These are phyloP conservation scores for Gracilariopsis chorda DNA, from an alignment of 23 red algal species.

Conservation along the genomic window DNA sequence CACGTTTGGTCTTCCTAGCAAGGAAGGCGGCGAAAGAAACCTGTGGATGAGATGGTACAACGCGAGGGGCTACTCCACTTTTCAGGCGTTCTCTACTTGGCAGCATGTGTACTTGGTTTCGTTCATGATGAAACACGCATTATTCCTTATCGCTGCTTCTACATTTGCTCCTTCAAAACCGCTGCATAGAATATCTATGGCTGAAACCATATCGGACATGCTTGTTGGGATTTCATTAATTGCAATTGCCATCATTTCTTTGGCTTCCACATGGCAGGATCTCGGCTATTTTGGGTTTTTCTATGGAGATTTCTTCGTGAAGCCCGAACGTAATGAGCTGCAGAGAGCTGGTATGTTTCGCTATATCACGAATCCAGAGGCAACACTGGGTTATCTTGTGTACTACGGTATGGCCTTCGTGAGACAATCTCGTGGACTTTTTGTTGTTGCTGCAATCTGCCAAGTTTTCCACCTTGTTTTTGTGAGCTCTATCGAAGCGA, in stretches of 20 bases:
- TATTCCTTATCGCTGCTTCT: constrained; percentile 74
- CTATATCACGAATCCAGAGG: constrained; percentile 89
- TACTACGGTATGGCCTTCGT: constrained; percentile 82
- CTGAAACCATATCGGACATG: constrained; percentile 20
- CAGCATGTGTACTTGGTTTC: constrained; percentile 73
- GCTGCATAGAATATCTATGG: neutral
- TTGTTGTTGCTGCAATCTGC: constrained; percentile 71
- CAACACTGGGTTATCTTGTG: constrained; percentile 75
- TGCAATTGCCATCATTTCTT: constrained; percentile 30
- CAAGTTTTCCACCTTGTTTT: constrained; percentile 73
- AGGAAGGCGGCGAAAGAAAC: constrained; percentile 7
- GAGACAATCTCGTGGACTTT: constrained; percentile 59
- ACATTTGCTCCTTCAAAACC: constrained; percentile 7
- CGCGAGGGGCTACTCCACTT: constrained; percentile 51
- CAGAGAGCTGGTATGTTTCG: constrained; percentile 78
- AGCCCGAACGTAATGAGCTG: constrained; percentile 23
- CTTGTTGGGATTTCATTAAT: constrained; percentile 56
- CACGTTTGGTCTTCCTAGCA: constrained; percentile 11
- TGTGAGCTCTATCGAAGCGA: constrained; percentile 66
- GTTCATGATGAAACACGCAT: constrained; percentile 67
- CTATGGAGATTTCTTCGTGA: constrained; percentile 98
- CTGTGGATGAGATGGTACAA: constrained; percentile 35
- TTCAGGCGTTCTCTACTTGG: constrained; percentile 83
- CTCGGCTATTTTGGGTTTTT: constrained; percentile 82
- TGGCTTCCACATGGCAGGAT: constrained; percentile 54